Conservation (phyloP, 2,329 filamentous ascomycete genomes). For the Neonectria magnoliae region DNA sequence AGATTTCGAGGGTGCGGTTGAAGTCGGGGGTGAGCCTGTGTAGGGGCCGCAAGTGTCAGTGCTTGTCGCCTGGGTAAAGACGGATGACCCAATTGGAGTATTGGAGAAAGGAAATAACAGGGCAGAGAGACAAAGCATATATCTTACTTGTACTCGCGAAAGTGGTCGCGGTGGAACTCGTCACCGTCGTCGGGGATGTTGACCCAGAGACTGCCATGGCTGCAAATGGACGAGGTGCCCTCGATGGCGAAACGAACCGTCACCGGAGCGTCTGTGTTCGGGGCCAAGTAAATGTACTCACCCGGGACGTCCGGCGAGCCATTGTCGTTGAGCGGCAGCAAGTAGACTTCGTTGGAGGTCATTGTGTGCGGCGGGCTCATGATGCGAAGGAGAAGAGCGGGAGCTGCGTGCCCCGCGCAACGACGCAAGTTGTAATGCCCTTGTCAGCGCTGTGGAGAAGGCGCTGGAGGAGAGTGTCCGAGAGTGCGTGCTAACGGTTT, state of each 20-base stretch:
- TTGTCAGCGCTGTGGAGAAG: constrained; percentile 35
- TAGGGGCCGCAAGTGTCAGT: constrained; percentile 23
- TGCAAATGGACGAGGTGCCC: constrained; percentile 94
- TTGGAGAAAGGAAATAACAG: not conserved
- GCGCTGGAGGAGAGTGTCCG: constrained; percentile 14
- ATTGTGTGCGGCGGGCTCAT: constrained; percentile 69
- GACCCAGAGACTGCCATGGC: constrained; percentile 94
- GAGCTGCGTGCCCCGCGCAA: constrained; percentile 43
- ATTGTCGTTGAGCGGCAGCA: constrained; percentile 90
- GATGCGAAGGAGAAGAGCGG: constrained; percentile 47
- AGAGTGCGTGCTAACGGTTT: constrained; percentile 20
- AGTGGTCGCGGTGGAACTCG: constrained; percentile 80
- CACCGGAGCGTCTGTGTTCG: constrained; percentile 77
- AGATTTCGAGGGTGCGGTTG: constrained; percentile 89
- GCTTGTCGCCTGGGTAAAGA: not conserved
- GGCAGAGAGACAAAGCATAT: not conserved
- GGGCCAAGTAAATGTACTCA: constrained; percentile 90
- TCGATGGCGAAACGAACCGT: constrained; percentile 89
- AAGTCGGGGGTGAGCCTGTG: constrained; percentile 87
- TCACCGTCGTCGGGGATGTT: constrained; percentile 86
- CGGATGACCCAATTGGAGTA: constrained; percentile 15
- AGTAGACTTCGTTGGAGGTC: constrained; percentile 79
- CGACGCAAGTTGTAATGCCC: constrained; percentile 23
- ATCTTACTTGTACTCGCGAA: constrained; percentile 87
- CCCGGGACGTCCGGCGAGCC: constrained; percentile 90